A percentile compares a stretch with the other conserved stretches of the same genome.
phyloP scores from a whole-genome alignment of 75 land plant genomes.

The Cryptomeria japonica region DNA sequence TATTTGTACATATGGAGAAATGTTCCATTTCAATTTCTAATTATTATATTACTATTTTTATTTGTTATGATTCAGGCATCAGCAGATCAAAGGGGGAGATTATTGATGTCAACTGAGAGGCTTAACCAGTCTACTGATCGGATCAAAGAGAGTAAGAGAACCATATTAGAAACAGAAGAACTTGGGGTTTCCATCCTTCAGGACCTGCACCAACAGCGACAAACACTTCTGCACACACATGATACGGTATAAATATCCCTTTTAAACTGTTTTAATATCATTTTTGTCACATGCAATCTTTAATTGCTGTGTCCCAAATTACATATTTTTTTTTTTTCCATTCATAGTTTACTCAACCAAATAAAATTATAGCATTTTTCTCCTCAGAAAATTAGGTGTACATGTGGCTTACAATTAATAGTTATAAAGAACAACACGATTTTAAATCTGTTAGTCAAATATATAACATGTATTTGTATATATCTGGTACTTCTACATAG shows the following conservation, averaged over 20 bases:
- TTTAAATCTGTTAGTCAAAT: background rate
- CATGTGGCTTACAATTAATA: background rate
- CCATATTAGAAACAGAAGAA: constrained; percentile 63
- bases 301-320: background rate
- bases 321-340: background rate
- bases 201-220: constrained; percentile 65
- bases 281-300: background rate
- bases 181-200: constrained; percentile 66
- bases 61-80: constrained; percentile 28
- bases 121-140: constrained; percentile 49
- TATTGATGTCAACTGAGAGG: constrained; percentile 55
- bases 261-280: background rate
- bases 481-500: background rate
- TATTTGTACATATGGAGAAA: background rate
- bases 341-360: background rate
- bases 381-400: background rate
- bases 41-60: background rate
- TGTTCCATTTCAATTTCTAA: background rate
- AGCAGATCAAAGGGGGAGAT: constrained; percentile 53
- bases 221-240: constrained; percentile 55
- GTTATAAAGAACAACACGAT: background rate
- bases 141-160: constrained; percentile 51
- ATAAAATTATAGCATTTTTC: background rate
- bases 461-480: background rate
- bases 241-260: constrained; percentile 31